Evolutionary conservation across 2,329 filamentous ascomycete genomes (phyloP), one percentile per base, ranked within the genome.

Genomic region (Albifimbria verrucaria): DNA sequence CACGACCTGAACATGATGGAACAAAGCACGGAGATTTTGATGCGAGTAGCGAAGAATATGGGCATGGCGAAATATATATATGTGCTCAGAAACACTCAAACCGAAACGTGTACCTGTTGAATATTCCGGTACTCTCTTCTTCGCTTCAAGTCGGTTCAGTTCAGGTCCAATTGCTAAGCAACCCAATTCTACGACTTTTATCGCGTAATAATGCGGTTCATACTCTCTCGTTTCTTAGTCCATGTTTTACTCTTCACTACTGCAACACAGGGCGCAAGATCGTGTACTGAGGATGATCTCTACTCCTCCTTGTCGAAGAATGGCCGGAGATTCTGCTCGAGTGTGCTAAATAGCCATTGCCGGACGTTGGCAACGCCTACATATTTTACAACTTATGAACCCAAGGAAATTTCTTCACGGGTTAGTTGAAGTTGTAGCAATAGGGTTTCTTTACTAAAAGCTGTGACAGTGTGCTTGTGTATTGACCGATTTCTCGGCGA

Each of bases 251-350:
- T 39, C 12, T 6, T 12, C 12, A 15, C 32, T 6, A n/a, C 12
- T 17, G 32, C 5, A 4, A n/a, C 32, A n/a, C 12, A 39, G 5
- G 32, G 18, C 32, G 15, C 32, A 15, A 6, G 6, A 12, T 6
- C 60, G 1, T 71, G 68, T 50, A 57, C 59, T 1, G 59, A 52
- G 3, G 68, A 71, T 48, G 54, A 57, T 3, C 60, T 71, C 10
- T 71, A 67, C 50, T 64, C 62, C 1, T 68, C 68, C 1, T 60
- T 71, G 7, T 43, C 57, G 6, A 50, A 52, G 22, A 53, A 65
- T n/a, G 66, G 63, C 1, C 51, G 54, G 23, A 49, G 57, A 0
- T 71, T 68, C 26, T 71, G 68, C 50, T 65, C 62, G 1, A 61
- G 57, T 54, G 50, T 71, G 20, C 42, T 71, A 6, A 62, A 64